Evolutionary conservation across 805 yeast species (phyloP).

Genomic region (Isabelozyma heimii): DNA sequence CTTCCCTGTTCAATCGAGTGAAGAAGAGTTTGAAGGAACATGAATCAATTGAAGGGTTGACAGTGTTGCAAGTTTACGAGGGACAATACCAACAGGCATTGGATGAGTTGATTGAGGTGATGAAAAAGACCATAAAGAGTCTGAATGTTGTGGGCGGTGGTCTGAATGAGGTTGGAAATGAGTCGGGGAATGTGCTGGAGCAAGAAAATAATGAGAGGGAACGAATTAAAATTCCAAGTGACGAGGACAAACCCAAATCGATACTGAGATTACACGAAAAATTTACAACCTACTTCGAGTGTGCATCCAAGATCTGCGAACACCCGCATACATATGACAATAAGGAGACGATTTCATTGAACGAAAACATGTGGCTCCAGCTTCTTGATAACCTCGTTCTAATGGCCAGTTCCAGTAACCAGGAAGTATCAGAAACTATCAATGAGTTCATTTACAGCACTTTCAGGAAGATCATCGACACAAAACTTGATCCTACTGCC

Average conservation of each 20-base stretch:
- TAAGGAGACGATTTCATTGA: slow-evolving; percentile 10
- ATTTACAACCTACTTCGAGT: slow-evolving; percentile 32
- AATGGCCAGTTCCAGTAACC: slow-evolving; percentile 9
- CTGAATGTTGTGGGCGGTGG: neutral
- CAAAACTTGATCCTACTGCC: slow-evolving; percentile 16
- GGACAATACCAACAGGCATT: slow-evolving; percentile 28
- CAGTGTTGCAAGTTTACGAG: slow-evolving; percentile 22
- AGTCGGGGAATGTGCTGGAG: too few species aligned
- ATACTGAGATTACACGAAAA: neutral
- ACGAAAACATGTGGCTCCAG: slow-evolving; percentile 28
- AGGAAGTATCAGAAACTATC: neutral
- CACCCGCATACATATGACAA: slow-evolving; percentile 8
- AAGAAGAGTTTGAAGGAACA: slow-evolving; percentile 16
- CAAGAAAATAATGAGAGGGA: too few species aligned
- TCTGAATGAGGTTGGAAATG: too few species aligned
- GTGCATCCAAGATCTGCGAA: slow-evolving; percentile 32
- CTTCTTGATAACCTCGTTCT: slow-evolving; percentile 23
- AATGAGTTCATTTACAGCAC: slow-evolving; percentile 19
- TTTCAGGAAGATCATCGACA: slow-evolving; percentile 31
- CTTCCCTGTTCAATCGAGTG: slow-evolving; percentile 2
- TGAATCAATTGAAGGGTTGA: slow-evolving; percentile 27
- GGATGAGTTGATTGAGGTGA: slow-evolving; percentile 14
- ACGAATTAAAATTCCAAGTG: too few species aligned
- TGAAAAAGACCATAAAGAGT: slow-evolving; percentile 17
- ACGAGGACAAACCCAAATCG: too few species aligned